These are phyloP conservation scores for Naegleria lovaniensis DNA, from an alignment of 208 protist genomes.

Conservation along the genomic window DNA sequence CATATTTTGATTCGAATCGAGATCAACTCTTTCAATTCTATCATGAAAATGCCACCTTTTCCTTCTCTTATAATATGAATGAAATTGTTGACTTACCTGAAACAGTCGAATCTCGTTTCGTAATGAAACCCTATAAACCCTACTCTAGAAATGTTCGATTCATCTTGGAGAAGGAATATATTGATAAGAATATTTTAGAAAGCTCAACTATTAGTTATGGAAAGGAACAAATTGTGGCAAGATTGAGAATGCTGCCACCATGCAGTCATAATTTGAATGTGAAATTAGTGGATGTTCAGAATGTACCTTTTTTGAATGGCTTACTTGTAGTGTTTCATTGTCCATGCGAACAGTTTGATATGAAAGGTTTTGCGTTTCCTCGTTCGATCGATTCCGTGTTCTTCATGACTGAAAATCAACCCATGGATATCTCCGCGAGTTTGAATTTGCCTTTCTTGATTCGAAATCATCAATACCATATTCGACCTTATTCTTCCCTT, in stretches of 20 bases:
- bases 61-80: background rate
- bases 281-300: background rate
- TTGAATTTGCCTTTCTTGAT: background rate
- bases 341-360: background rate
- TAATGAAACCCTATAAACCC: background rate
- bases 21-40: background rate
- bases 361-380: background rate
- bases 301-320: background rate
- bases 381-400: background rate
- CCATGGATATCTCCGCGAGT: no score
- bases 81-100: background rate
- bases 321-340: background rate
- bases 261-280: background rate
- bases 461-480: background rate
- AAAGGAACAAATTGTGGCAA: background rate
- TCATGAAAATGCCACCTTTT: background rate
- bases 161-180: background rate
- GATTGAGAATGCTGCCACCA: background rate
- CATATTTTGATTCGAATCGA: background rate
- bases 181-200: background rate
- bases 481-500: background rate
- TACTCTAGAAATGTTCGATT: background rate
- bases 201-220: background rate
- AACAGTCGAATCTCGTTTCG: background rate
- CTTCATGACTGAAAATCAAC: background rate